Conservation (phyloP, 2,329 filamentous ascomycete genomes). For the Aspergillus ochraceoroseus region DNA sequence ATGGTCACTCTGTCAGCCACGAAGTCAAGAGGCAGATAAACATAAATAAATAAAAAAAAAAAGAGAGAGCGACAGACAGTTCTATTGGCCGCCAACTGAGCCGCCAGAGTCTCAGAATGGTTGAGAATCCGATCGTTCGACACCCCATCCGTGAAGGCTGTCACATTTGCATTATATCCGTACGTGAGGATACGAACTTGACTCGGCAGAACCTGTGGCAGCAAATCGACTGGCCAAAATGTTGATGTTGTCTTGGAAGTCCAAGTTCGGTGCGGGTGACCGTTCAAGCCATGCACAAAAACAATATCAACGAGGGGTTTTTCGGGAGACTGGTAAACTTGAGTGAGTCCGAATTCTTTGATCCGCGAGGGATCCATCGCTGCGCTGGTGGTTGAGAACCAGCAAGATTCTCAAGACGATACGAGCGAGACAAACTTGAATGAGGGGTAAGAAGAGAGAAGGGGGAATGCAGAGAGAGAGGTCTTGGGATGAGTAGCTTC, state of each 20-base stretch:
- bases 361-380: constrained; percentile 26
- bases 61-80: constrained; percentile 37
- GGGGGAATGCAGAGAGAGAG: too few relatives aligned
- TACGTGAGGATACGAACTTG: constrained; percentile 65
- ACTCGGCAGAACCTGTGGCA: constrained; percentile 56
- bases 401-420: neutral
- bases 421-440: neutral
- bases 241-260: constrained; percentile 45
- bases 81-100: constrained; percentile 59
- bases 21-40: neutral
- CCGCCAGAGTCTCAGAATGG: constrained; percentile 65
- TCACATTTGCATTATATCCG: constrained; percentile 66
- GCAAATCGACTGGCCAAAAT: constrained; percentile 66
- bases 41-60: neutral
- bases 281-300: constrained; percentile 67
- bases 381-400: neutral
- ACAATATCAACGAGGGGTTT: constrained; percentile 52
- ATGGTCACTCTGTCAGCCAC: constrained; percentile 7
- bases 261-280: constrained; percentile 61
- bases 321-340: constrained; percentile 38
- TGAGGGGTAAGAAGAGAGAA: neutral
- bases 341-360: constrained; percentile 41
- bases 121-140: constrained; percentile 64
- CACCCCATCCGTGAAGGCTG: constrained; percentile 49
- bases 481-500: too few relatives aligned